Evolutionary conservation across 768 basidiomycete species (phyloP), one percentile per base, ranked within the genome.

Genomic region (Hericium erinaceus): DNA sequence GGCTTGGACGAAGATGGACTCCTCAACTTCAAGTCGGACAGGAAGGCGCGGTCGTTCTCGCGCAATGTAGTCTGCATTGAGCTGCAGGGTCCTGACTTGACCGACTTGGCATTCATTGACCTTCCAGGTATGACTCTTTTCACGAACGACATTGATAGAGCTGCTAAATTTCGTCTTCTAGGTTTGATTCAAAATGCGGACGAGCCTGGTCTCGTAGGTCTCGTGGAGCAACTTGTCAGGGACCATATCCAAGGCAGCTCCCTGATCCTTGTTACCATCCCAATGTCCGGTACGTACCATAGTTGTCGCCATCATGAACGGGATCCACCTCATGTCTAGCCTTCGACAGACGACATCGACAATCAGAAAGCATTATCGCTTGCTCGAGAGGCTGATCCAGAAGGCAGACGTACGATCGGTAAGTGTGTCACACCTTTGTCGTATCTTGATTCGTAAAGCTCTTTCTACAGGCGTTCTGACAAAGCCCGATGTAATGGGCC

Each of bases 321-420:
- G 5, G 50, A 33, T 22, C 33, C 16, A 33, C 1, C 8, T 10
- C 33, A 33, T 33, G 8, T 28, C 7, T 28, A n/a, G 16, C 24
- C 37, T 39, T 4, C 7, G 6, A 20, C 56, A 83, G 82, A 80
- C 53, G 83, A 84, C 57, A 77, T 81, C 54, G 77, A 83, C 60
- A 84, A 82, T 61, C 81, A 82, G 63, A 77, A 76, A 55, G 82
- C 83, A 0, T 70, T 76, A 11, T 68, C 70, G 1, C 72, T 83
- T 2, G 82, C 81, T 1, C 67, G 67, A 2, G 65, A 75, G 39
- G 75, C 65, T 40, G 82, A 83, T 62, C 74, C 74, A 0, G 60
- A 70, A 0, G 80, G 82, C 2, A 60, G 62, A 16, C 70, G 82
- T 6, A 84, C 80, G 0, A 80, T 83, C 50, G 83, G 82, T 75